Base-by-base conservation (phyloP, 208 protist genomes). In the Zelonia costaricensis region DNA sequence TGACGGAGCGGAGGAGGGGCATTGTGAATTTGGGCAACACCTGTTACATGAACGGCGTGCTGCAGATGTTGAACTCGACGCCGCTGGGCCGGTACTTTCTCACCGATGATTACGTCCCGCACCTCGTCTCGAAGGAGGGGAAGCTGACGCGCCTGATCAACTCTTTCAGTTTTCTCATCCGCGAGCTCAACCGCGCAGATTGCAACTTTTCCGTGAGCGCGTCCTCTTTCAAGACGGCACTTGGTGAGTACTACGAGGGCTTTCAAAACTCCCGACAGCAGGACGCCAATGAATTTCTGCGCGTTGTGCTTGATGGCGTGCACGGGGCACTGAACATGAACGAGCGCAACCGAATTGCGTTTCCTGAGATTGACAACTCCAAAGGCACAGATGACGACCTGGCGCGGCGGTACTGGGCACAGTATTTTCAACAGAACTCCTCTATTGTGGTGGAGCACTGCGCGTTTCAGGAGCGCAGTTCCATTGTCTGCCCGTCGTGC, bases 11-110 rank as follows among this genome's bases (percentile, higher is more conserved):
- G 20, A 70, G 83, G 27, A 53, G 88, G 25, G 93, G 93, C 16
- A 85, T 97, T 20, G 76, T 95, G 2, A 97, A 97, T 66, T 69
- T 97, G 16, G 91, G 94, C 10, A 97, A 97, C 62, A 97, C 91
- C 13, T 97, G 93, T 55, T 97, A 95, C 68, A 85, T 97, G 74
- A 97, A 97, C 57, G 92, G 89, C 47, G 78, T 95, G 8, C 43
- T 93, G 48, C 93, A 97, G 62, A 54, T 90, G 5, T 46, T 97
- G 15, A 84, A 77, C 57, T 72, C 89, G 20, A 97, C 96, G 0
- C 78, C 66, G 10, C 53, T 99, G 16, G 81, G 74, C 9, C 36
- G 78, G 35, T 99, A 97, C 44, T 98, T 99, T 77, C 30, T 97
- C 15, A 57, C 45, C 13, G 76, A 85, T 48, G 65, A 75, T 16